Evolutionary conservation across 768 basidiomycete genomes (phyloP), one percentile per base, ranked within the genome.

Genomic region (Kwoniella botswanensis): DNA sequence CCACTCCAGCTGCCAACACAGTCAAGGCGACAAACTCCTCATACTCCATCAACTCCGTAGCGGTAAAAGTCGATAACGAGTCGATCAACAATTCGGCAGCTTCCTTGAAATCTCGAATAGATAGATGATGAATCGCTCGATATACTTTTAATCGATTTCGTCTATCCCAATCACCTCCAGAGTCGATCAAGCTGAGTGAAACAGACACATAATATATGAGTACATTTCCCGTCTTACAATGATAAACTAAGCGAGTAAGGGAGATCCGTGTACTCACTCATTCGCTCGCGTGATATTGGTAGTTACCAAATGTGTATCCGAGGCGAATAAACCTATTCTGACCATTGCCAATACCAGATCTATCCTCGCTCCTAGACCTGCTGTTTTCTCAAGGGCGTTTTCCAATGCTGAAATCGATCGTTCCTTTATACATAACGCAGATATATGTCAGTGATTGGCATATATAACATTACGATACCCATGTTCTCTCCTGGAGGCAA

Each of bases 121-220:
- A 91, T 42, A 95, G 85, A 55, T 91, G 86, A 79, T 96, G 92
- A 0, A 97, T 86, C 59, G 91, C 95, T 62, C 89, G 89, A 86
- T 98, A 99, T 53, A 98, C 96, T 84, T 99, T 99, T 77, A 98
- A 88, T 56, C 96, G 89, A 84, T 98, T 99, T 50, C 94, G 89
- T 65, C 96, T 87, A 83, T 99, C 96, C 96, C 96, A 99, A 85
- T 99, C 96, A 56, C 96, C 96, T 0, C 96, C 96, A 82, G 93
- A 88, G 76, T 98, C 94, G 65, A 97, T 92, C 54, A 97, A 86
- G 66, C 93, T 94, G 46, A 15, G 79, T 64, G 22, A 21, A 0
- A 53, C 42, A 53, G 59, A 68, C 15, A 64, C 42, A 58, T 46
- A 22, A 13, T 13, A 21, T 35, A 42, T 35, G 26, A 56, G 55